phyloP scores from a whole-genome alignment of 768 basidiomycete species.

The Ephemerocybe angulata region DNA sequence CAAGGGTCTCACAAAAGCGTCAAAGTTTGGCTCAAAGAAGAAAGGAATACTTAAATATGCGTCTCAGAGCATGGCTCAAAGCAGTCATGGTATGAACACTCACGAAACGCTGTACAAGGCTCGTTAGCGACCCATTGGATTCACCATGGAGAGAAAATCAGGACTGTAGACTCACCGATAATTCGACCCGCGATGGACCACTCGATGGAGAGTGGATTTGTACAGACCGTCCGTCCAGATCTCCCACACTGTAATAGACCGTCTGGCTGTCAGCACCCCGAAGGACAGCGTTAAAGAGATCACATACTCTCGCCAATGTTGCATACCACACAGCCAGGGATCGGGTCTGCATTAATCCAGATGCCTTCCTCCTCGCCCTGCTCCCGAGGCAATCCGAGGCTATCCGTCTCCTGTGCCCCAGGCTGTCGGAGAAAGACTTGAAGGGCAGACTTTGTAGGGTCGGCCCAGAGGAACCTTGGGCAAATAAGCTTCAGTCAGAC shows the following conservation, averaged over 20 bases:
- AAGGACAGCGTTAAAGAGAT: not conserved
- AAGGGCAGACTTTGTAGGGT: constrained; percentile 73
- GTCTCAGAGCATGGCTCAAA: constrained; percentile 5
- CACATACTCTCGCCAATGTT: constrained; percentile 87
- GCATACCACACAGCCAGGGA: constrained; percentile 80
- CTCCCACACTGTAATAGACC: constrained; percentile 72
- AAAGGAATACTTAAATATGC: constrained; percentile 65
- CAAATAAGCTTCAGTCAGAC: too few species aligned
- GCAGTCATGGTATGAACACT: constrained; percentile 20
- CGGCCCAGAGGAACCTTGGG: constrained; percentile 79
- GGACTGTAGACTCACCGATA: constrained; percentile 46
- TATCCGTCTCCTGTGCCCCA: constrained; percentile 25
- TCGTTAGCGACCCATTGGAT: not conserved
- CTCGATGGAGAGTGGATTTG: constrained; percentile 82
- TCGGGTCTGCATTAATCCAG: constrained; percentile 86
- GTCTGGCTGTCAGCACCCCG: not conserved
- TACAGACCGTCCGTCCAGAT: constrained; percentile 88
- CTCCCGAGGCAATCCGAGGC: constrained; percentile 43
- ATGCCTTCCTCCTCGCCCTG: constrained; percentile 54
- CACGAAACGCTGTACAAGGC: constrained; percentile 65
- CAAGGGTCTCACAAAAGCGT: constrained; percentile 65
- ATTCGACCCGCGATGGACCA: constrained; percentile 71
- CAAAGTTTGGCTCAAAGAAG: constrained; percentile 91
- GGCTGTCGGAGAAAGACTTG: constrained; percentile 69
- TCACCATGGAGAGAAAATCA: not conserved